Conservation (phyloP, 192 early-diverging fungal genomes). For the Fimicolochytrium jonesii region DNA sequence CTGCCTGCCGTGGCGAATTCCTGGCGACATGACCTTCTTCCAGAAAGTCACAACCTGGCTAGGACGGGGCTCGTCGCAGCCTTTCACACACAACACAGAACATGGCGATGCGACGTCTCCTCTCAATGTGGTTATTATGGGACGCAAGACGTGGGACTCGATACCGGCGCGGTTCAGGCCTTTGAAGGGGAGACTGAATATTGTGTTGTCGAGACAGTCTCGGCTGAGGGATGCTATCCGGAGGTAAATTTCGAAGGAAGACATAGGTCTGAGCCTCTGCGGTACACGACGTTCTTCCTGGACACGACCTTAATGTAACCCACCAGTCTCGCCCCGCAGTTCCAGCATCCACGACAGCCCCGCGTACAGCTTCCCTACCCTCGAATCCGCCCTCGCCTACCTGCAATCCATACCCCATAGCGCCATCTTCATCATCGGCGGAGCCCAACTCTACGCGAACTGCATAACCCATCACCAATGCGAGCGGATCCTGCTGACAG, state of each 20-base stretch:
- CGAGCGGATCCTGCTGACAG: slow-evolving; percentile 65
- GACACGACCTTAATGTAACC: no score
- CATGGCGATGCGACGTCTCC: no score
- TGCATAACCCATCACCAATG: slow-evolving; percentile 56
- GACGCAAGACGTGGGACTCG: slow-evolving; percentile 88
- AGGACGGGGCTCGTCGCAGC: slow-evolving; percentile 1
- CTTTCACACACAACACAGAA: no score
- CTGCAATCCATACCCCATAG: slow-evolving; percentile 39
- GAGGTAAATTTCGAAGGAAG: no score
- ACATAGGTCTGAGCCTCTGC: no score
- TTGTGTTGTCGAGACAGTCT: slow-evolving; percentile 83
- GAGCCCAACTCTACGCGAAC: slow-evolving; percentile 68
- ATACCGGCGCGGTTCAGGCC: slow-evolving; percentile 82
- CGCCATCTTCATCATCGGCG: slow-evolving; percentile 80
- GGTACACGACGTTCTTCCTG: no score
- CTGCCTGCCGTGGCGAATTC: slow-evolving; percentile 82
- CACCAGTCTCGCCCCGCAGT: no score
- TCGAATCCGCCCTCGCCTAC: slow-evolving; percentile 51
- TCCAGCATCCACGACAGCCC: no score
- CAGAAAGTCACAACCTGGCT: slow-evolving; percentile 55
- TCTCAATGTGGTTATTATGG: slow-evolving; percentile 88
- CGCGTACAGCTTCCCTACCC: slow-evolving; percentile 34
- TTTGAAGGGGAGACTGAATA: slow-evolving; percentile 71
- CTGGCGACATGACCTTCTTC: slow-evolving; percentile 83
- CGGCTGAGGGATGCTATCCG: no score